phyloP scores from a whole-genome alignment of 225 moss, liverwort and hornwort species.

The Neckera pumila region DNA sequence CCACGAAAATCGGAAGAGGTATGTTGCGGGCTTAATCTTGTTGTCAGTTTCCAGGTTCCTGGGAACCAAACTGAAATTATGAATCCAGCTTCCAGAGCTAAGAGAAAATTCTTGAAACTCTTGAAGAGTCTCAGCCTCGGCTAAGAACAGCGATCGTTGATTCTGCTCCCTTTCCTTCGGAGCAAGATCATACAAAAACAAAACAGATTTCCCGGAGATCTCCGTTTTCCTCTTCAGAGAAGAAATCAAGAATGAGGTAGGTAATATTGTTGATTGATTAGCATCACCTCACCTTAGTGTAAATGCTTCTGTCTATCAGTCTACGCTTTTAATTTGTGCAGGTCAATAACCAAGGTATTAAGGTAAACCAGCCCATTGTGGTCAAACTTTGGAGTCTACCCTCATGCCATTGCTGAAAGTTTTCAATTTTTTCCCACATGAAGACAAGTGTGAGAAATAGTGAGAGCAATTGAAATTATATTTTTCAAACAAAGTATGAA shows the following conservation, averaged over 20 bases:
- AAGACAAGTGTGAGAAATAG: no score
- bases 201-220: slow-evolving; percentile 25
- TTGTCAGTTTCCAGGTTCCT: not conserved
- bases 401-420: no score
- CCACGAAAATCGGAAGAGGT: slow-evolving; percentile 77
- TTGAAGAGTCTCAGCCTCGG: slow-evolving; percentile 89
- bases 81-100: no score
- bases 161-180: slow-evolving; percentile 81
- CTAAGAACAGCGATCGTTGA: slow-evolving; percentile 82
- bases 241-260: slow-evolving; percentile 72
- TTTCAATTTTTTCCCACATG: no score
- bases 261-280: not conserved
- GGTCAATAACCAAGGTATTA: not conserved
- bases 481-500: no score
- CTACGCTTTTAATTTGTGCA: not conserved
- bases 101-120: no score
- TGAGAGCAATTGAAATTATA: no score
- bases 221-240: slow-evolving; percentile 38
- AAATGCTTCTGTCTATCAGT: not conserved
- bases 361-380: no score
- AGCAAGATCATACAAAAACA: slow-evolving; percentile 60
- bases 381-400: no score
- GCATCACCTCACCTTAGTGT: not conserved
- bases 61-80: not conserved
- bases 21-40: not conserved